Conservation (phyloP, 257 asterid species). For the Nicotiana sylvestris region DNA sequence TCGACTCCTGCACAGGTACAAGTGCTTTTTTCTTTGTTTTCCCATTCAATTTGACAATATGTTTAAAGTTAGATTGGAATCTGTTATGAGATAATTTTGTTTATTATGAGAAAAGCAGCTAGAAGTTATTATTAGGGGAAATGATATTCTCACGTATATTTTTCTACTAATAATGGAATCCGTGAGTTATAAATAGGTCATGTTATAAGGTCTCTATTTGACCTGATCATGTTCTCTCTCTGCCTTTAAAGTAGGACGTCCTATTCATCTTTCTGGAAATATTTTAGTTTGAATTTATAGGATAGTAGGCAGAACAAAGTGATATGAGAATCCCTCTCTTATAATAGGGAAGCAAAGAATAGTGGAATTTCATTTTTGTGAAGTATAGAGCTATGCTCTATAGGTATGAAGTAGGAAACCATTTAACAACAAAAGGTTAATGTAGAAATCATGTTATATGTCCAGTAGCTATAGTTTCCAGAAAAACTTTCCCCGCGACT, state of each 20-base stretch:
- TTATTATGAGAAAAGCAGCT: conserved; percentile 28
- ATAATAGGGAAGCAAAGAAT: background rate
- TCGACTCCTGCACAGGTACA: too few relatives aligned
- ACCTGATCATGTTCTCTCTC: background rate
- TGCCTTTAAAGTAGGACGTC: background rate
- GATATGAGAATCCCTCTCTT: background rate
- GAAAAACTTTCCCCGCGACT: background rate
- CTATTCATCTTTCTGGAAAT: background rate
- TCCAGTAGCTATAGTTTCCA: background rate
- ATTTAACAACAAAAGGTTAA: background rate
- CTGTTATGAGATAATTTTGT: too few relatives aligned
- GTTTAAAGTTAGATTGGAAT: too few relatives aligned
- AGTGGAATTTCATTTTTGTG: background rate
- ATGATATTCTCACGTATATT: conserved; percentile 66
- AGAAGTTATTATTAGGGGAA: conserved; percentile 50
- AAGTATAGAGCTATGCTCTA: background rate
- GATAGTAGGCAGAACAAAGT: background rate
- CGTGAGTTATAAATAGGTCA: background rate
- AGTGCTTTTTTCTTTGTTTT: too few relatives aligned
- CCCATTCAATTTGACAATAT: too few relatives aligned
- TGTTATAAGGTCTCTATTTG: background rate
- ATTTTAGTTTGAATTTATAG: background rate
- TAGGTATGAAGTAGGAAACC: background rate
- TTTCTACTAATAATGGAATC: background rate
- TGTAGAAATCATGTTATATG: background rate